A percentile compares a stretch with the other conserved stretches of the same genome.
phyloP scores from a whole-genome alignment of 2,329 filamentous ascomycete species.

The Ceratocystis lukuohia region DNA sequence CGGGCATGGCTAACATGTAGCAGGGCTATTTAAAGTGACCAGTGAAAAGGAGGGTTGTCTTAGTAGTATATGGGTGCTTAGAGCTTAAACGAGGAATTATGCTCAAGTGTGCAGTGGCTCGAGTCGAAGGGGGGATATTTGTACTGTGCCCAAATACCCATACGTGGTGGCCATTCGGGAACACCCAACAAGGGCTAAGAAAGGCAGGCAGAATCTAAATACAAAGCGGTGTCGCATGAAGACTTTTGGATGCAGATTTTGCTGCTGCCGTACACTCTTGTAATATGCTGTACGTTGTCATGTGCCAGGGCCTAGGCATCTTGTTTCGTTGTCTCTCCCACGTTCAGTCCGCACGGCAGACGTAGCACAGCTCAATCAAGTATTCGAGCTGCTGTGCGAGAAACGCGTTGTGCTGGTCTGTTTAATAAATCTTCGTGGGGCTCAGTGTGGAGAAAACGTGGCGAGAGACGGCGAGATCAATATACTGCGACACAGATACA shows the following conservation, averaged over 20 bases:
- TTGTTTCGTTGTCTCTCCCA: not conserved
- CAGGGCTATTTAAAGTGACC: not conserved
- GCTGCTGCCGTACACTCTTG: not conserved
- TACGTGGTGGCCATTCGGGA: not conserved
- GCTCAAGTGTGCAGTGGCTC: not conserved
- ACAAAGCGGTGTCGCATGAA: not conserved
- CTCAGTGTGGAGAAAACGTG: not conserved
- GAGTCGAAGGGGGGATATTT: not conserved
- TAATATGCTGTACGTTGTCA: constrained; percentile 1
- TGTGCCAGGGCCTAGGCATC: not conserved
- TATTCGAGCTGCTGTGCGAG: not conserved
- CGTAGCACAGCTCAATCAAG: not conserved
- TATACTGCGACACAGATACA: not conserved
- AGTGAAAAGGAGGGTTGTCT: not conserved
- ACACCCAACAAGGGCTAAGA: not conserved
- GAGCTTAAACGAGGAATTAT: not conserved
- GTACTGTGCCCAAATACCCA: not conserved
- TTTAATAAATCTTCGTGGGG: not conserved
- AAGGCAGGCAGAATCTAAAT: not conserved
- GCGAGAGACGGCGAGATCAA: not conserved
- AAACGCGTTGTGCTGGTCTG: not conserved
- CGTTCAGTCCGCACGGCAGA: not conserved
- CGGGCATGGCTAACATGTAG: not conserved
- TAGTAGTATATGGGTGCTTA: not conserved
- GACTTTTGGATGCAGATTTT: not conserved